Percentiles rank a stretch among this genome's conserved stretches.
Conservation (phyloP, 1,284 basidiomycete species). For the Microbotryum lychnidis-dioicae region DNA sequence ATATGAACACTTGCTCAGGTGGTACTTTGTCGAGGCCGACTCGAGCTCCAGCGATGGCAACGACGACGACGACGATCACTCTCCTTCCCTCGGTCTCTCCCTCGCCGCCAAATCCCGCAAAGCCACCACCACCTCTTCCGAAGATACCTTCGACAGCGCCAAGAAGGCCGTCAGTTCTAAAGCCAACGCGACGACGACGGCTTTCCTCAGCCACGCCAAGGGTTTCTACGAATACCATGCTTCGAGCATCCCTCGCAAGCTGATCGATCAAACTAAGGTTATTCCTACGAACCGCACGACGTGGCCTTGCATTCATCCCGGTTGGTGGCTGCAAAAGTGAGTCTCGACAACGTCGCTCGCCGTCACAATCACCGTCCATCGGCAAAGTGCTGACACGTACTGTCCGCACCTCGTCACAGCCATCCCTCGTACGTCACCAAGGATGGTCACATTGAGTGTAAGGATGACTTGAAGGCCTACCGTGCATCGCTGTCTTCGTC, state of each 20-base stretch:
- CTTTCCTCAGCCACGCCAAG: slow-evolving; percentile 1
- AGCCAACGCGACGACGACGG: neutral
- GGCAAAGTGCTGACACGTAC: too few relatives aligned
- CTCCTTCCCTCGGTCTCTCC: neutral
- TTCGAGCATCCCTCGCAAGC: slow-evolving; percentile 5
- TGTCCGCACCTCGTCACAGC: neutral
- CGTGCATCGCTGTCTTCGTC: neutral
- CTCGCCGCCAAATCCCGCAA: neutral
- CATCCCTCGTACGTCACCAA: slow-evolving; percentile 1
- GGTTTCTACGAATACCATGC: slow-evolving; percentile 14
- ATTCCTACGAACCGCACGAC: slow-evolving; percentile 13
- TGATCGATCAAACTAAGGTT: slow-evolving; percentile 11
- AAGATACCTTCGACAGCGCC: neutral
- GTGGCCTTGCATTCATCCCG: slow-evolving; percentile 17
- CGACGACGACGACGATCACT: neutral
- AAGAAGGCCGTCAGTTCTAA: neutral
- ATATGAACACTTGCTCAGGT: slow-evolving; percentile 4
- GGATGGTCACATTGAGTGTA: slow-evolving; percentile 1
- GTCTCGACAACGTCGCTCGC: too few relatives aligned
- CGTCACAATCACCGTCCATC: too few relatives aligned
- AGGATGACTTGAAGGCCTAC: neutral
- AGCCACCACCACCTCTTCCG: neutral
- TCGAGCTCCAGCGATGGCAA: neutral
- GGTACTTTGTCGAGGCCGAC: slow-evolving; percentile 19
- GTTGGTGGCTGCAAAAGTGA: slow-evolving; percentile 15